phyloP scores from a whole-genome alignment of 208 protist species.

The Leishmania guyanensis region DNA sequence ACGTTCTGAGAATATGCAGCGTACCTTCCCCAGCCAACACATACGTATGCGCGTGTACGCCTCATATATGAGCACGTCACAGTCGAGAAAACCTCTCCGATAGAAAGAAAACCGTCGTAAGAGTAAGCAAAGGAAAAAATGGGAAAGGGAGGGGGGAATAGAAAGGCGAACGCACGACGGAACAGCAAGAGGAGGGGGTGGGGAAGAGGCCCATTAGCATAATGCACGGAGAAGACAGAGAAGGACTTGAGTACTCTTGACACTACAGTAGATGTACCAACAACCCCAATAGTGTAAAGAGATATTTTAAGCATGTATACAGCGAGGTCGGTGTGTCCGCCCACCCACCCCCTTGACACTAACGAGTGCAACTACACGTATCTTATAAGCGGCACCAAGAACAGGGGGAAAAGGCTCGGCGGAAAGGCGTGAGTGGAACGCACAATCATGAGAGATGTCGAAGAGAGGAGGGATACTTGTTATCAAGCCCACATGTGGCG shows the following conservation, averaged over 20 bases:
- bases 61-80: background rate
- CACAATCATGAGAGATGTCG: background rate
- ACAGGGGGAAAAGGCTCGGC: background rate
- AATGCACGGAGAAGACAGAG: background rate
- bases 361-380: background rate
- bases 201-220: background rate
- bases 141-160: background rate
- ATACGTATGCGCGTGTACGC: background rate
- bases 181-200: background rate
- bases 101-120: background rate
- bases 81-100: background rate
- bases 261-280: background rate
- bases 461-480: background rate
- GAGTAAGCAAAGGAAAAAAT: background rate
- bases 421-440: background rate
- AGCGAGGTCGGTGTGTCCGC: background rate
- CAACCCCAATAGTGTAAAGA: conserved; percentile 12
- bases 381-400: background rate
- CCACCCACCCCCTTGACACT: background rate
- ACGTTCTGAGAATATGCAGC: background rate
- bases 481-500: background rate
- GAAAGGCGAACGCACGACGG: background rate
- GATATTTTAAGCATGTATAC: conserved; percentile 9
- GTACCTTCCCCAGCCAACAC: background rate
- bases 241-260: background rate